A percentile compares a stretch with the other conserved stretches of the same genome.
Conservation (phyloP, 441 rosid species). For the Adansonia madagascariensis region DNA sequence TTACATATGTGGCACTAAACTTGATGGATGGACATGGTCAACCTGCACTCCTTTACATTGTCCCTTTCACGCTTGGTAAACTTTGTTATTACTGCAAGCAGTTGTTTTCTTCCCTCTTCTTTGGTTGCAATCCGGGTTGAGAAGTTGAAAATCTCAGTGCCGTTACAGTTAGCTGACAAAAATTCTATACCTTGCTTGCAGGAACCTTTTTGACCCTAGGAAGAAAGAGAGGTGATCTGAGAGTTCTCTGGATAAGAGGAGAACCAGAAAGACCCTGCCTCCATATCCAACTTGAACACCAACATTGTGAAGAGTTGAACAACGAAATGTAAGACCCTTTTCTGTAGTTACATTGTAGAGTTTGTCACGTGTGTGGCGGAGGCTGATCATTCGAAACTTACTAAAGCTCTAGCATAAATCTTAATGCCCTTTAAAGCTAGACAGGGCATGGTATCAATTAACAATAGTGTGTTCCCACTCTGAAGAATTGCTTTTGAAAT, state of each 20-base stretch:
- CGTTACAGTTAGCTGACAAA: background rate
- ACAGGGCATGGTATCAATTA: background rate
- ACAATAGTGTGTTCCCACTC: background rate
- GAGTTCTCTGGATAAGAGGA: constrained; percentile 65
- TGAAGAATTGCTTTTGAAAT: background rate
- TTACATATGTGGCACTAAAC: constrained; percentile 71
- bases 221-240: constrained; percentile 57
- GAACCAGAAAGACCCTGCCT: constrained; percentile 63
- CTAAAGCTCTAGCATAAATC: background rate
- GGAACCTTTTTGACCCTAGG: constrained; percentile 62
- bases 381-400: background rate
- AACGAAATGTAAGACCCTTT: background rate
- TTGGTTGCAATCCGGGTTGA: background rate
- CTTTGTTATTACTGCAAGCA: background rate
- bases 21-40: constrained; percentile 88
- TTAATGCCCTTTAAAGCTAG: constrained; percentile 1
- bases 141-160: background rate
- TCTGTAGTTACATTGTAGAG: constrained; percentile 13
- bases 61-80: constrained; percentile 67
- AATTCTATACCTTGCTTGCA: constrained; percentile 29
- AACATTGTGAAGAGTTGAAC: constrained; percentile 30
- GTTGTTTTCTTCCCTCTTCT: background rate
- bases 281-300: constrained; percentile 55
- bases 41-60: constrained; percentile 76
- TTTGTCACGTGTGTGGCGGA: background rate